phyloP scores from a whole-genome alignment of 2,329 filamentous ascomycete species.

The Xylariaceae sp. region DNA sequence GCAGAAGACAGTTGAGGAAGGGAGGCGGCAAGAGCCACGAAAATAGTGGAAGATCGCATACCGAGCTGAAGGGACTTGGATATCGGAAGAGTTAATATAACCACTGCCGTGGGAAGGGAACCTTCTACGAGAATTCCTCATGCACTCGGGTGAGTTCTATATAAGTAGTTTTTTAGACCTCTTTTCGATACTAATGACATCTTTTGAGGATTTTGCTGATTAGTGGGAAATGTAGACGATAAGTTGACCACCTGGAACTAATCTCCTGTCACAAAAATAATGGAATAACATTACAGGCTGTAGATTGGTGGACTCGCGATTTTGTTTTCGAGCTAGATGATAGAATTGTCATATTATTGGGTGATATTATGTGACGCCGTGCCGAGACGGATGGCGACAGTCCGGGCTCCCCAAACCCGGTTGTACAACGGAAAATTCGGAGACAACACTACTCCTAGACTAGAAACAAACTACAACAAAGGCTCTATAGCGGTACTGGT shows the following conservation, averaged over 20 bases:
- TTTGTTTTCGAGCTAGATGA: background rate
- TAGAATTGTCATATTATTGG: constrained; percentile 20
- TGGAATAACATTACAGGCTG: background rate
- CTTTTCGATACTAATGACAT: background rate
- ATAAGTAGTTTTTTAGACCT: background rate
- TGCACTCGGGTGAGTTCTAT: background rate
- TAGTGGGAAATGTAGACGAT: constrained; percentile 17
- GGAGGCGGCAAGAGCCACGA: constrained; percentile 25
- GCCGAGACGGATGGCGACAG: constrained; percentile 31
- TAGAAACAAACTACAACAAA: too few species aligned
- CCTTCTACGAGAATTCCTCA: background rate
- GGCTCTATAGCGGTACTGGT: too few species aligned
- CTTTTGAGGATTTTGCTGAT: background rate
- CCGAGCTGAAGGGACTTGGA: background rate
- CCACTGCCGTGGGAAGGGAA: background rate
- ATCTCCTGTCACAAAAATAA: background rate
- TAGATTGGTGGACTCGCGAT: constrained; percentile 24
- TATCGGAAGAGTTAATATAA: background rate
- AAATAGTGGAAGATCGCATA: constrained; percentile 24
- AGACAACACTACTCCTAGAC: constrained; percentile 2
- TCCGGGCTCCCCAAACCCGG: constrained; percentile 15
- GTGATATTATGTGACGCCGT: constrained; percentile 1
- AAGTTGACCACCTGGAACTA: background rate
- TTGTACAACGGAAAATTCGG: background rate
- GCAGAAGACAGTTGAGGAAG: constrained; percentile 27